A percentile compares a stretch with the other conserved stretches of the same genome.
Conservation (phyloP, 1,284 basidiomycete genomes). For the Ustilago tritici region DNA sequence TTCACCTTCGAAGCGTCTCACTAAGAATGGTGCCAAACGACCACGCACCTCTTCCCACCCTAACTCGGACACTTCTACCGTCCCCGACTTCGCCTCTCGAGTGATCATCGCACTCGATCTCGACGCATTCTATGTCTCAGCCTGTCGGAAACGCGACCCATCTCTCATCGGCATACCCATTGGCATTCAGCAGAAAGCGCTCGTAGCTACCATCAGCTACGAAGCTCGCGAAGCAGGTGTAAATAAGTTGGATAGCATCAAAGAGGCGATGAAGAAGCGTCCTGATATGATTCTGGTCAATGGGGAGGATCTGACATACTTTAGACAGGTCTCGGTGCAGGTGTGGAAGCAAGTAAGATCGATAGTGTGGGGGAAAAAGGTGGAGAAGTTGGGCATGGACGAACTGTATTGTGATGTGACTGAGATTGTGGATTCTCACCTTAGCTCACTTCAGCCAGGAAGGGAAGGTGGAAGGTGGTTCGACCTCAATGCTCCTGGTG, state of each 20-base stretch:
- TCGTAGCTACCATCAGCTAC: slow-evolving; percentile 70
- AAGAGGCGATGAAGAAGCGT: slow-evolving; percentile 64
- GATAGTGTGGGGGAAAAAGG: slow-evolving; percentile 55
- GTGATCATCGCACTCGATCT: slow-evolving; percentile 57
- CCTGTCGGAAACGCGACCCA: slow-evolving; percentile 68
- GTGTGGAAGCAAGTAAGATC: slow-evolving; percentile 65
- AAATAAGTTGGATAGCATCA: slow-evolving; percentile 67
- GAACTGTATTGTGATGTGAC: slow-evolving; percentile 71
- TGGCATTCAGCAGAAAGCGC: slow-evolving; percentile 70
- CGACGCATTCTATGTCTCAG: slow-evolving; percentile 68
- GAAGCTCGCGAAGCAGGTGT: slow-evolving; percentile 70
- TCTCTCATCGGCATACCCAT: slow-evolving; percentile 68
- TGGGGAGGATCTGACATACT: slow-evolving; percentile 70
- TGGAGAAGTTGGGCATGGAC: slow-evolving; percentile 71
- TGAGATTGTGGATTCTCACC: slow-evolving; percentile 65
- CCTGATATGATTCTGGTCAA: slow-evolving; percentile 70
- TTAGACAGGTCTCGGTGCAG: slow-evolving; percentile 62
- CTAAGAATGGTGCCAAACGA: slow-evolving; percentile 16
- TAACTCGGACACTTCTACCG: too few species aligned
- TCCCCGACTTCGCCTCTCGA: slow-evolving; percentile 15
- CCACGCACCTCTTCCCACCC: slow-evolving; percentile 8
- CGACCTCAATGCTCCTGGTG: slow-evolving; percentile 18
- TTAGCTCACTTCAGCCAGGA: slow-evolving; percentile 10
- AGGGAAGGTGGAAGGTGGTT: slow-evolving; percentile 20
- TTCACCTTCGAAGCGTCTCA: slow-evolving; percentile 19